Percentiles rank a stretch among this genome's conserved stretches.
Evolutionary conservation across 352 stramenopile genomes (phyloP).

Genomic region (Globisporangium cystogenes): DNA sequence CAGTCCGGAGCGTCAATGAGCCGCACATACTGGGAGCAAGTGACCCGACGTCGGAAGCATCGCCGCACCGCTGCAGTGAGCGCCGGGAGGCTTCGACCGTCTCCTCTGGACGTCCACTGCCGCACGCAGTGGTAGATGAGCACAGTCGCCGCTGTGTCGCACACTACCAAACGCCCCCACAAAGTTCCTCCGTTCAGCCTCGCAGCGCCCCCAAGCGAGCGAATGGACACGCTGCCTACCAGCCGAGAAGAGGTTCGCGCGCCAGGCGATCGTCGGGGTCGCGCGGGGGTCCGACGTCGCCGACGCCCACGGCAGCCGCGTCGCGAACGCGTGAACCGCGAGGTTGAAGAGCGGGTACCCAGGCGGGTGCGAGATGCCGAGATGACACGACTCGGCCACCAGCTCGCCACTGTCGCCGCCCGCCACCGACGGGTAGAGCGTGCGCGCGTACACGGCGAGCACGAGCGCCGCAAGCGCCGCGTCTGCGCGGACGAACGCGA

Average conservation of each 20-base stretch:
- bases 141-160: conserved; percentile 39
- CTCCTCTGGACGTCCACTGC: conserved; percentile 27
- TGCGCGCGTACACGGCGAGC: conserved; percentile 70
- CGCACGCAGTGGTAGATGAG: conserved; percentile 58
- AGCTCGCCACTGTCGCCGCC: conserved; percentile 91
- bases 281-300: not conserved
- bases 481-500: not conserved
- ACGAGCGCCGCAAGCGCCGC: conserved; percentile 12
- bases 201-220: no score
- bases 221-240: conserved; percentile 19
- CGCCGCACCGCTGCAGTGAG: conserved; percentile 46
- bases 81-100: conserved; percentile 16
- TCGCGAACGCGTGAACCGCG: conserved; percentile 68
- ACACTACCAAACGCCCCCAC: conserved; percentile 40
- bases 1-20: not conserved
- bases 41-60: no score
- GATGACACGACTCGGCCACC: conserved; percentile 90
- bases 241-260: conserved; percentile 88
- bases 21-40: no score
- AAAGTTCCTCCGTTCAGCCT: no score
- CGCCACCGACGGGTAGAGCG: conserved; percentile 80
- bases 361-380: conserved; percentile 92
- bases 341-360: conserved; percentile 94
- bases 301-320: conserved; percentile 23
- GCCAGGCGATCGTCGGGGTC: conserved; percentile 46